These are phyloP conservation scores for Malus fusca DNA, from an alignment of 306 rosid genomes.

Conservation along the genomic window DNA sequence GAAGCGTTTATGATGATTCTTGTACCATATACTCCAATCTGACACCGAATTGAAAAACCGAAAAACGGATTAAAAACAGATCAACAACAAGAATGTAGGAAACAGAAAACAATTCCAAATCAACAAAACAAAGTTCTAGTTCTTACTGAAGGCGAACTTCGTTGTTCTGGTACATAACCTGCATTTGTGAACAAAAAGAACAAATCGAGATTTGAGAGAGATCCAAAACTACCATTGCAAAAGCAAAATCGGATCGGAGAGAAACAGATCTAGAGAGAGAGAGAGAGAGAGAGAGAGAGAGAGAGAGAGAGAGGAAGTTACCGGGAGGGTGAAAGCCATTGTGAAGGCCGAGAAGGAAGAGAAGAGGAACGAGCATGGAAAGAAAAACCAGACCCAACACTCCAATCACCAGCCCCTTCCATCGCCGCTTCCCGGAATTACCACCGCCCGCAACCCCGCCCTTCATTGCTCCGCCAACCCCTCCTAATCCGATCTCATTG, in stretches of 20 bases:
- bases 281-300: constrained; percentile 4
- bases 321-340: constrained; percentile 84
- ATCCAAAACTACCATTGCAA: neutral
- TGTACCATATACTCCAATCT: constrained; percentile 34
- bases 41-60: constrained; percentile 8
- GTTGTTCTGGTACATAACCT: constrained; percentile 69
- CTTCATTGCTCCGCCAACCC: constrained; percentile 32
- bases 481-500: constrained; percentile 6
- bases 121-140: constrained; percentile 13
- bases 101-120: neutral
- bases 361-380: constrained; percentile 96
- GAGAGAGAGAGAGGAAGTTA: constrained; percentile 13
- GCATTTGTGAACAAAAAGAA: constrained; percentile 16
- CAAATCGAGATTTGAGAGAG: neutral
- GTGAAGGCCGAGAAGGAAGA: constrained; percentile 85
- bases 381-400: constrained; percentile 84
- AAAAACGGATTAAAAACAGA: neutral
- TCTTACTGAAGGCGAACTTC: constrained; percentile 58
- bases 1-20: neutral
- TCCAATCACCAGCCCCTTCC: constrained; percentile 80
- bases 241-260: constrained; percentile 13
- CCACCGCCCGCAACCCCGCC: constrained; percentile 44
- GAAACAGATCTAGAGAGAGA: constrained; percentile 42
- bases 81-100: constrained; percentile 12
- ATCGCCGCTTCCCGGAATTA: constrained; percentile 58